Evolutionary conservation across 2,329 filamentous ascomycete species (phyloP), one percentile per base, ranked within the genome.

Genomic region (Fusarium sp.): DNA sequence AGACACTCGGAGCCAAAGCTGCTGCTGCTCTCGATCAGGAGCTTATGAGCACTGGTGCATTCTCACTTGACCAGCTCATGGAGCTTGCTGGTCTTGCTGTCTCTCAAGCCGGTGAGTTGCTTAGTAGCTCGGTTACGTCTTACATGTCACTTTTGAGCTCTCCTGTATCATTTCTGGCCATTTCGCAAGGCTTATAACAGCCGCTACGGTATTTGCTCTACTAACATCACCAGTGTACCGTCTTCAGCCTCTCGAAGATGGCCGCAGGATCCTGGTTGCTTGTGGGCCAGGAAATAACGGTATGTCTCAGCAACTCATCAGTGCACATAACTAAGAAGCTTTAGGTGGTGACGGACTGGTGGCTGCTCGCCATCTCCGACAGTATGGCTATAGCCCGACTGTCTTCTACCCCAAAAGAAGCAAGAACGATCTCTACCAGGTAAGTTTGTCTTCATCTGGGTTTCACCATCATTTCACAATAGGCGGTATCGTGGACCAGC

Each of bases 51-150:
- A 88, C 88, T 13, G 89, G 90, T 1, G 94, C 92, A 11, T 99
- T 97, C 81, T 97, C 93, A 13, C 88, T 99, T 58, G 96, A 98
- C 77, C 96, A 99, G 81, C 84, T 99, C 50, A 98, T 99, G 96
- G 96, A 98, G 78, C 84, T 99, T 10, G 96, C 96, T 44, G 96
- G 96, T 0, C 86, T 99, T 1, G 94, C 94, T 2, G 94, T 98
- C 26, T 95, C 95, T 14, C 94, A 98, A 84, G 94, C 92, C 52
- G 90, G 93, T 94, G 77, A 62, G 84, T 68, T 41, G 21, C 28
- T 23, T 31, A 13, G 25, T 23, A 25, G 30, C 14, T 21, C 16
- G 23, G 39, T 21, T 46, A 31, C 19, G 21, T 41, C 37, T 55
- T n/a, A 31, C 16, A 26, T 10, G 30, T 26, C 11, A 34, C 14